Evolutionary conservation across 768 basidiomycete genomes (phyloP), one percentile per base, ranked within the genome.

Genomic region (Suillus discolor): DNA sequence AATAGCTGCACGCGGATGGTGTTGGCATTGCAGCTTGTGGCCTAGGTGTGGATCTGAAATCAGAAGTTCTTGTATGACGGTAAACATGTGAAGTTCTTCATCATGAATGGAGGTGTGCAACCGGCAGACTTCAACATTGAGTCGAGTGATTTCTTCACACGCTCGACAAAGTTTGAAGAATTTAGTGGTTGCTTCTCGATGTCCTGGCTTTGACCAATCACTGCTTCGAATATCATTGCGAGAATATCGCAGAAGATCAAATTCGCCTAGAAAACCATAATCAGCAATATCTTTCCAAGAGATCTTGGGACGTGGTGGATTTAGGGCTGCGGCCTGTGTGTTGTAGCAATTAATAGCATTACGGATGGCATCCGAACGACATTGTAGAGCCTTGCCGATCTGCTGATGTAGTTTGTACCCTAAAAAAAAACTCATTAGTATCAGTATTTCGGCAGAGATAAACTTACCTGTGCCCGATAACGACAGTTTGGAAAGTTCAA

Each of bases 91-190:
- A 28, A 23, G 20, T 38, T 75, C 72, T 41, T 75, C 71, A 47
- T 74, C 28, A 31, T 64, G 65, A 61, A 68, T 68, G 16, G 61
- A 67, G 28, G 65, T 62, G 57, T 12, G 62, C 20, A 78, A 64
- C 0, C 69, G 68, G 13, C 53, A 53, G 9, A 80, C 71, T 64
- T 80, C 79, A 15, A 80, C 63, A 44, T 80, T 77, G 28, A 74
- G 65, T 2, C 75, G 65, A 3, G 38, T 20, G 12, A 79, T 72
- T 63, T 81, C 80, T 62, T 79, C 78, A 4, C 65, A 42, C 0
- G 80, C 78, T 28, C 71, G 72, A 47, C 70, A 61, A 38, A 79
- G 65, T 11, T 72, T 72, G 60, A 75, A 72, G 61, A 77, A 67
- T 6, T 63, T 63, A 23, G 72, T 70, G 67, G 74, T 78, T 0